Base-by-base conservation (phyloP, 108 stramenopile genomes). In the Cyclotella distinguenda region DNA sequence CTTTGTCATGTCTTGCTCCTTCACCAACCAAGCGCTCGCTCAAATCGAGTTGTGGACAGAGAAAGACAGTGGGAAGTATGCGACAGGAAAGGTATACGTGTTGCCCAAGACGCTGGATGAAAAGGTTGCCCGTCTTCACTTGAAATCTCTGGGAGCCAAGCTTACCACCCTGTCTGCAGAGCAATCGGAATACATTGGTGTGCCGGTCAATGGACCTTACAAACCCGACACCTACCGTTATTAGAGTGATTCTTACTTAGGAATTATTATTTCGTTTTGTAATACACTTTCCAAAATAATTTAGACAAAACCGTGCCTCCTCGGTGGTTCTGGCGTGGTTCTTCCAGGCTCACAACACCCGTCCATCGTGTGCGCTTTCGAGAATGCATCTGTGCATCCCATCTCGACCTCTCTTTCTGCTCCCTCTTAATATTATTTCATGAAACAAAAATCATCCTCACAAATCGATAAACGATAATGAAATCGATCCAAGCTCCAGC, bases 171-270 rank as follows among this genome's bases (percentile, higher is more conserved):
- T 99, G 61, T 72, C 90, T 40, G 31, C 71, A 34, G 98, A 99
- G 72, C 98, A 99, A 89, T 94, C 96, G 36, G 95, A 99, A 40
- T 99, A 99, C 83, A 87, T 99, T 69, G 95, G 93, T 35, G 83
- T 99, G 68, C 84, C 91, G 51, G 68, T 86, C 25, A 77, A 93
- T 33, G 97, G 96, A 68, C 98, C 98, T 46, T 99, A 79, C 98
- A 99, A 99, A 94, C 97, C 98, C 36, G 94, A 95, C 50, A 91
- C 96, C 44, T 99, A 99, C 97, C 95, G 98, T 81, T 99, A 99
- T 82, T 99, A 97, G 57, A 52, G 11, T 30, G 4, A 3, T 52
- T 28, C 12, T 39, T 8, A 12, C 8, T 39, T 39, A 39, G 38
- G 38, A 12, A 12, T 12, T 39, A 39, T 12, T 39, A 11, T 39